Evolutionary conservation across 257 asterid genomes (phyloP).

Genomic region (Voacanga thouarsii): DNA sequence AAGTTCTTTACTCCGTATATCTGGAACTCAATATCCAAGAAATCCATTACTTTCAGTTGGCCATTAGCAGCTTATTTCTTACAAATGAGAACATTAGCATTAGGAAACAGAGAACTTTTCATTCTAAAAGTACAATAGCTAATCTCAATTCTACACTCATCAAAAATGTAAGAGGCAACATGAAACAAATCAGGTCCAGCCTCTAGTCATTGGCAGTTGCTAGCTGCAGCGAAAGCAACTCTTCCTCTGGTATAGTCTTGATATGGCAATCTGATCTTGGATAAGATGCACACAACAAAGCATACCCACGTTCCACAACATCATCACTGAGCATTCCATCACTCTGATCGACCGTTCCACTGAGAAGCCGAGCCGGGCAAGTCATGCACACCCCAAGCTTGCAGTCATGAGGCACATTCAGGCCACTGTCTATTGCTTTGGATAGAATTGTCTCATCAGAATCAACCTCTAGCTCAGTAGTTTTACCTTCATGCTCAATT

Average conservation of each 20-base stretch:
- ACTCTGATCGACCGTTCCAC: constrained; percentile 89
- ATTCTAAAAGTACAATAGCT: constrained; percentile 1
- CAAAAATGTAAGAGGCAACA: constrained; percentile 12
- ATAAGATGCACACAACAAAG: constrained; percentile 69
- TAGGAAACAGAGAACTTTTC: not conserved
- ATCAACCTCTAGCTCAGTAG: constrained; percentile 71
- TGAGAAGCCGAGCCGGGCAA: constrained; percentile 74
- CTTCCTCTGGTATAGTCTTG: constrained; percentile 81
- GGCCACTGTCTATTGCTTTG: constrained; percentile 58
- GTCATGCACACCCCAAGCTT: constrained; percentile 99
- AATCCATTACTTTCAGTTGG: not conserved
- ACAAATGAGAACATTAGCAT: not conserved
- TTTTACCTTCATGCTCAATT: constrained; percentile 53
- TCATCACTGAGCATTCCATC: constrained; percentile 98
- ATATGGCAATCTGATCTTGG: constrained; percentile 91
- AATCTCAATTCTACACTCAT: not conserved
- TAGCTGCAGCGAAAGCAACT: constrained; percentile 74
- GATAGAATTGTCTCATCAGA: constrained; percentile 80
- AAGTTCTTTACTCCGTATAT: not conserved
- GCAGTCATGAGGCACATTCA: constrained; percentile 81
- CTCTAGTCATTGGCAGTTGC: constrained; percentile 90
- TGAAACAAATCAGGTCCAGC: not conserved
- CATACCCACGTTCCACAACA: constrained; percentile 81
- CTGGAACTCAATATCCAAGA: not conserved
- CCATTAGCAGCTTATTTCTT: not conserved